Evolutionary conservation across 2,329 filamentous ascomycete species (phyloP).

Genomic region (Neofusicoccum cordaticola): DNA sequence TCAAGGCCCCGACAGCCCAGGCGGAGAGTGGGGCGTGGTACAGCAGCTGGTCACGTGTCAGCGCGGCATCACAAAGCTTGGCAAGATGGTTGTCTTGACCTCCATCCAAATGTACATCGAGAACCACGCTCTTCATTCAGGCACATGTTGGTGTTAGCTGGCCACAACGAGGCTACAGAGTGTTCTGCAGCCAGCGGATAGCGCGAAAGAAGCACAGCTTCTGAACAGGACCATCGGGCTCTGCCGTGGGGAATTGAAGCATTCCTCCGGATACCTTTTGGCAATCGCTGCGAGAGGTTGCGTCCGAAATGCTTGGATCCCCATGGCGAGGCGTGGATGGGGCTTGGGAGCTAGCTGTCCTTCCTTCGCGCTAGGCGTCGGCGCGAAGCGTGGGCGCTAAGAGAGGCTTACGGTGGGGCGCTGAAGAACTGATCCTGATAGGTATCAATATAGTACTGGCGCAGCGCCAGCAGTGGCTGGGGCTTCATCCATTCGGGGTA

Average conservation of each 20-base stretch:
- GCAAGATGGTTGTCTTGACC: slow-evolving; percentile 1
- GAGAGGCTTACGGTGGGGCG: slow-evolving; percentile 44
- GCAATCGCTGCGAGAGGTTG: no score
- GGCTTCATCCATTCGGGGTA: slow-evolving; percentile 55
- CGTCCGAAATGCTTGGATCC: no score
- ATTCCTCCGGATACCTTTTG: no score
- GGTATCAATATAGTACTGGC: slow-evolving; percentile 57
- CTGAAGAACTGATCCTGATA: slow-evolving; percentile 65
- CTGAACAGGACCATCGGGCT: no score
- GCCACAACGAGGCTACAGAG: neutral
- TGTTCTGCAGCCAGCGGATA: neutral
- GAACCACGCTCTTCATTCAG: slow-evolving; percentile 49
- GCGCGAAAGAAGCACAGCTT: no score
- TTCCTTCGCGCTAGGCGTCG: no score
- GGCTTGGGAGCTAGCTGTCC: no score
- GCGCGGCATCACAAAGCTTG: slow-evolving; percentile 1
- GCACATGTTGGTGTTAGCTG: neutral
- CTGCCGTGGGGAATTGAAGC: no score
- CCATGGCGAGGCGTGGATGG: no score
- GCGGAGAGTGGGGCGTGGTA: slow-evolving; percentile 61
- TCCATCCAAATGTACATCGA: slow-evolving; percentile 57
- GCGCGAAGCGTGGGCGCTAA: neutral
- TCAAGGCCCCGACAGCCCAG: slow-evolving; percentile 58
- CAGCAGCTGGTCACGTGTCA: slow-evolving; percentile 32
- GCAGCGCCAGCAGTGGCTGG: slow-evolving; percentile 48